These are phyloP conservation scores for Graphilbum ipis-grandicollis DNA, from an alignment of 2,329 filamentous ascomycete genomes.

Conservation along the genomic window DNA sequence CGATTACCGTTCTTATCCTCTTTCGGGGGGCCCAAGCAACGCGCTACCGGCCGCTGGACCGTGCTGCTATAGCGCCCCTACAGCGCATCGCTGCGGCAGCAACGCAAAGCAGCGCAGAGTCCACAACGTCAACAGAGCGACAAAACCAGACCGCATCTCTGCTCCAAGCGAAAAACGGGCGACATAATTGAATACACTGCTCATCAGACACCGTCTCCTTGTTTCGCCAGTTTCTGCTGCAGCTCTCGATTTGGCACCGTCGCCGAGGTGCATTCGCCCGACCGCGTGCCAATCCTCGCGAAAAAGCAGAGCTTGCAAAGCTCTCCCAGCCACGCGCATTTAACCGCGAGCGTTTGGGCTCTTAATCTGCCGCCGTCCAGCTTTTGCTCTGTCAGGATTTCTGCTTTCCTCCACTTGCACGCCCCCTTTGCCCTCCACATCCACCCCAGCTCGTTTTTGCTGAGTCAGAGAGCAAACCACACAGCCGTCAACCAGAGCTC, in stretches of 20 bases:
- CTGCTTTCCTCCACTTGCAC: background rate
- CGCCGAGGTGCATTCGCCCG: too few relatives aligned
- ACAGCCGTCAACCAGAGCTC: background rate
- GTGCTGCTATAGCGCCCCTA: too few relatives aligned
- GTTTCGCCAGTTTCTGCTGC: too few relatives aligned
- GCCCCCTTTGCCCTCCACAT: background rate
- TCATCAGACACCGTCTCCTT: too few relatives aligned
- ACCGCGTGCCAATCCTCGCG: too few relatives aligned
- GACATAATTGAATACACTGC: too few relatives aligned
- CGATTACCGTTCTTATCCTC: background rate
- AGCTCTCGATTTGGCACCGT: too few relatives aligned
- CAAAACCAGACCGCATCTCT: too few relatives aligned
- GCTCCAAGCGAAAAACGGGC: too few relatives aligned
- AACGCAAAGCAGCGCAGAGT: background rate
- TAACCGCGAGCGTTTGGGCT: conserved; percentile 1
- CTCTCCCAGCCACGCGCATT: conserved; percentile 6
- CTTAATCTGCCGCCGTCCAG: background rate
- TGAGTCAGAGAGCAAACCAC: conserved; percentile 4
- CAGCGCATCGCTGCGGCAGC: background rate
- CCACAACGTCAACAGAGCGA: background rate
- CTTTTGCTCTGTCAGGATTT: background rate
- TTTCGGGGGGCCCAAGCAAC: too few relatives aligned
- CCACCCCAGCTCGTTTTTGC: background rate
- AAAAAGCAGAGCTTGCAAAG: too few relatives aligned
- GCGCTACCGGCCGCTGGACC: too few relatives aligned